Conservation (phyloP, 2,329 filamentous ascomycete species). For the Ophiostoma quercus region DNA sequence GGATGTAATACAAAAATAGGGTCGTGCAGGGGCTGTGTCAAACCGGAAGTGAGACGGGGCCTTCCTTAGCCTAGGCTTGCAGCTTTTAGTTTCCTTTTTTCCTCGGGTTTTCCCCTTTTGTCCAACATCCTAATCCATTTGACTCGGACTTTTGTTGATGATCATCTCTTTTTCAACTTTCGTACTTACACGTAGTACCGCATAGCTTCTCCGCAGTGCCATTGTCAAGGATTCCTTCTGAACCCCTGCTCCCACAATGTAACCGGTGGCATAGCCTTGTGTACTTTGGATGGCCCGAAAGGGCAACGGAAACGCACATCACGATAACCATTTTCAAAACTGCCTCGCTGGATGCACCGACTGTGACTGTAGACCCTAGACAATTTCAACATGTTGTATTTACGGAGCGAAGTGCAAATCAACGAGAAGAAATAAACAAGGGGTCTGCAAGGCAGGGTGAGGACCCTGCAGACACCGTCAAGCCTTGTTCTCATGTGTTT, state of each 20-base stretch:
- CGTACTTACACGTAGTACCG: not conserved
- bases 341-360: not conserved
- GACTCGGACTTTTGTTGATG: not conserved
- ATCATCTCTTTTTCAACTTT: not conserved
- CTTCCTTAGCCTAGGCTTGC: no score
- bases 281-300: not conserved
- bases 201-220: no score
- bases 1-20: not conserved
- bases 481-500: not conserved
- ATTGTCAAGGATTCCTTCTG: not conserved
- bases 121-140: not conserved
- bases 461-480: not conserved
- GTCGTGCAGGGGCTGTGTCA: not conserved
- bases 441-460: not conserved
- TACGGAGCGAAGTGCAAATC: not conserved
- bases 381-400: no score
- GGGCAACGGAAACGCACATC: not conserved
- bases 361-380: not conserved
- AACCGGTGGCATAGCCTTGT: not conserved
- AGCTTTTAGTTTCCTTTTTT: not conserved
- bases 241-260: not conserved
- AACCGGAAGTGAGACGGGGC: not conserved
- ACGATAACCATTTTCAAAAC: not conserved
- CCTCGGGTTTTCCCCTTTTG: not conserved
- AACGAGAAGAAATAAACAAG: not conserved